Conservation (phyloP, 345 rosid species). For the Arabis alpina region DNA sequence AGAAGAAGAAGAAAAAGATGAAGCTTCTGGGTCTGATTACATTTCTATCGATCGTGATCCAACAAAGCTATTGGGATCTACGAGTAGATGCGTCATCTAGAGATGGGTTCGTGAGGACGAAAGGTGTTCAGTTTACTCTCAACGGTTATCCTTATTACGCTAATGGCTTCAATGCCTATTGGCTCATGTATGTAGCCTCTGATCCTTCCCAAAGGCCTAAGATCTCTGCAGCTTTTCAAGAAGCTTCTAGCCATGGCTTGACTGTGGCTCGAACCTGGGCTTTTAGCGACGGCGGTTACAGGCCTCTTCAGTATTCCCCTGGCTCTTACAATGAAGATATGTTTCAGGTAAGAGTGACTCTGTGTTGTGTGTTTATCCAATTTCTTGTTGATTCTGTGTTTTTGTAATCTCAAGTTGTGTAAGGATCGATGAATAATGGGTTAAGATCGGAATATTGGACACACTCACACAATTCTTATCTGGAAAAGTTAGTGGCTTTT, state of each 20-base stretch:
- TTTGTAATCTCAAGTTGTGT: not conserved
- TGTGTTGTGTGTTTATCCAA: not conserved
- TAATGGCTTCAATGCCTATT: constrained; percentile 93
- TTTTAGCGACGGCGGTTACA: constrained; percentile 84
- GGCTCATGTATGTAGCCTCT: constrained; percentile 83
- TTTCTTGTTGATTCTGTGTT: not conserved
- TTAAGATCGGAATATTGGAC: not conserved
- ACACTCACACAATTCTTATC: not conserved
- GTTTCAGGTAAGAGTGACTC: constrained; percentile 57
- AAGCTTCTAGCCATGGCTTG: constrained; percentile 71
- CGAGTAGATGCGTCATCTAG: constrained; percentile 49
- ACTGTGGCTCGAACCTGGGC: constrained; percentile 92
- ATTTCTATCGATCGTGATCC: constrained; percentile 46
- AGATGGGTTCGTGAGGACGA: constrained; percentile 66
- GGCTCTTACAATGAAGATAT: constrained; percentile 76
- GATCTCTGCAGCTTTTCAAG: constrained; percentile 65
- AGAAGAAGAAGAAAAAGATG: constrained; percentile 41
- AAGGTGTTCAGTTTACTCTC: constrained; percentile 63
- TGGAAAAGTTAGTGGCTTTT: constrained; percentile 8
- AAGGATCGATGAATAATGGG: not conserved
- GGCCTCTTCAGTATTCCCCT: constrained; percentile 72
- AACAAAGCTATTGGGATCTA: constrained; percentile 35
- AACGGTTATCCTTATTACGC: constrained; percentile 79
- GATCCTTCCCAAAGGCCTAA: constrained; percentile 68
- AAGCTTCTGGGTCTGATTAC: constrained; percentile 43